Base-by-base conservation (phyloP, 31 red algal genomes). In the Porphyra umbilicalis region DNA sequence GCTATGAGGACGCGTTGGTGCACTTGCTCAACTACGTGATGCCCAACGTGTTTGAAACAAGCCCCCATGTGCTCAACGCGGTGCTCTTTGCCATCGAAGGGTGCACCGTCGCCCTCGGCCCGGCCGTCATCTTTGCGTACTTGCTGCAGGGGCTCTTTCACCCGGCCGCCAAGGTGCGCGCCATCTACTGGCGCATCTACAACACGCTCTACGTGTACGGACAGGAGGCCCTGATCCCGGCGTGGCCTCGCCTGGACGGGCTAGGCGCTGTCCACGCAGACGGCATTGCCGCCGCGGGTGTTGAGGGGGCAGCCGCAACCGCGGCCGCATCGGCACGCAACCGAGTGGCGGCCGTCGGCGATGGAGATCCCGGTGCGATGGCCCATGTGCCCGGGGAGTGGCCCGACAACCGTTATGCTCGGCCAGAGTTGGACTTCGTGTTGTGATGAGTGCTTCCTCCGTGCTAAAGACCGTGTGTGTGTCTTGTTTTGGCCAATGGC, bases 21-120 rank as follows among this genome's bases (percentile, higher is more conserved):
- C 97, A 99, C 86, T 81, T 99, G 38, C 71, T 96, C 10, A 99
- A 99, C 44, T 88, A 96, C 80, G 87, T 99, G 0, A 96, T 94
- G 97, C 97, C 97, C 6, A 93, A 95, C 68, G 93, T 95, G 57
- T 93, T 99, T 75, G 91, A 94, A 75, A 93, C 92, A 0, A 89
- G 85, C 76, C 90, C 97, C 34, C 97, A 99, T 88, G 93, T 99
- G 14, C 85, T 93, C 40, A 95, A 99, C 79, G 93, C 96, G 32
- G 92, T 98, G 33, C 85, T 89, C 29, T 90, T 74, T 30, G 92
- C 96, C 13, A 94, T 98, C 38, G 86, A 95, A 38, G 96, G 87
- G 13, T 85, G 82, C 80, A 87, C 83, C 29, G 88, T 93, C 34
- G 88, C 88, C 16, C 39, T 98, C 68, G 96, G 96, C 20, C 90